phyloP scores from a whole-genome alignment of 805 yeast genomes.

The Wickerhamiella allomyrinae region DNA sequence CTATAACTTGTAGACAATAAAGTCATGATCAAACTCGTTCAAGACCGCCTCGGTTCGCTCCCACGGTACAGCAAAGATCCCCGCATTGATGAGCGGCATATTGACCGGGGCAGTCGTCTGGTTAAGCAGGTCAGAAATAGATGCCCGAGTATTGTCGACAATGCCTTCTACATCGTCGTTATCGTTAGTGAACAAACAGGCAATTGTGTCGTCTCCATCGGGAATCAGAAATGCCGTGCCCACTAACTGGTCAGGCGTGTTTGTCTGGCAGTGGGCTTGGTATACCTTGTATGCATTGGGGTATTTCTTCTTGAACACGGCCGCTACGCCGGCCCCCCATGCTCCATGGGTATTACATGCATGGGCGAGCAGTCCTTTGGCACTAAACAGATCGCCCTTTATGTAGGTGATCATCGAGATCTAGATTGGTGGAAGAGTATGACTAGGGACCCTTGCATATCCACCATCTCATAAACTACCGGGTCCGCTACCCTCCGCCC shows the following conservation, averaged over 20 bases:
- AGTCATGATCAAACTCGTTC: slow-evolving; percentile 23
- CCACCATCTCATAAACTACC: too few relatives aligned
- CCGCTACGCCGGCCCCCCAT: slow-evolving; percentile 83
- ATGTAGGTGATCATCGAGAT: slow-evolving; percentile 28
- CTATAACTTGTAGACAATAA: slow-evolving; percentile 35
- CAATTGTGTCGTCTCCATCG: slow-evolving; percentile 29
- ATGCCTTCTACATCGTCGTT: slow-evolving; percentile 31
- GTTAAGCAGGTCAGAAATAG: slow-evolving; percentile 33
- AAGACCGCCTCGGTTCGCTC: slow-evolving; percentile 43
- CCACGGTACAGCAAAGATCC: slow-evolving; percentile 75
- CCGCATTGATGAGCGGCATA: slow-evolving; percentile 72
- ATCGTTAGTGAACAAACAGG: slow-evolving; percentile 59
- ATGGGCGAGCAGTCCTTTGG: slow-evolving; percentile 44
- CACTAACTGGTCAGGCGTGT: slow-evolving; percentile 26
- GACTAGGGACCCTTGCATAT: too few relatives aligned
- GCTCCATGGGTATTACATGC: slow-evolving; percentile 66
- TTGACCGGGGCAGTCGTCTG: slow-evolving; percentile 29
- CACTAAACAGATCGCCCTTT: slow-evolving; percentile 42
- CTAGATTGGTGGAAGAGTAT: too few relatives aligned
- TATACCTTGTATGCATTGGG: slow-evolving; percentile 45
- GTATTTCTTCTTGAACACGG: slow-evolving; percentile 36
- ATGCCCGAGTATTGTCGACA: slow-evolving; percentile 34
- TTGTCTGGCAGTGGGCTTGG: slow-evolving; percentile 28
- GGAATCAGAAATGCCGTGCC: slow-evolving; percentile 44
- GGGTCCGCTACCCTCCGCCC: not conserved